Evolutionary conservation across 2,329 filamentous ascomycete species (phyloP).

Genomic region (Volutella citrinella): DNA sequence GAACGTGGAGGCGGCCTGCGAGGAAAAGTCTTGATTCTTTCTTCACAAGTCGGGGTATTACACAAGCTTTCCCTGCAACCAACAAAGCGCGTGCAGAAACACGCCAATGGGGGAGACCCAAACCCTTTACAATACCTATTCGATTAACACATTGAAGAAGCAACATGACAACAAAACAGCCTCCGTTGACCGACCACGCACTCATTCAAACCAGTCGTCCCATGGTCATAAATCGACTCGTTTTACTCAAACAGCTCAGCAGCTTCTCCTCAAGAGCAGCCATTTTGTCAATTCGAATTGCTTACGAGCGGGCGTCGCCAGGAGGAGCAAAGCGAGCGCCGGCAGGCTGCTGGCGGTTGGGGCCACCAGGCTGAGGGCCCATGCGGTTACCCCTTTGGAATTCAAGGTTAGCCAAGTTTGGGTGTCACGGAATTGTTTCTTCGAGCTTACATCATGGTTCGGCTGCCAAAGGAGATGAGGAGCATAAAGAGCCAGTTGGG

Average conservation of each 20-base stretch:
- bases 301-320: background rate
- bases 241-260: no score
- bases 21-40: conserved; percentile 40
- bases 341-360: conserved; percentile 12
- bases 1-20: conserved; percentile 56
- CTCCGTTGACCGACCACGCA: no score
- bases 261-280: no score
- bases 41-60: conserved; percentile 16
- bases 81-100: conserved; percentile 15
- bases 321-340: conserved; percentile 4
- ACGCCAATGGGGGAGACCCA: no score
- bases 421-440: conserved; percentile 1
- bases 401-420: conserved; percentile 19
- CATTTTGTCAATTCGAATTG: no score
- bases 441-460: conserved; percentile 68
- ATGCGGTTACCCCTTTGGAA: conserved; percentile 41
- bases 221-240: no score
- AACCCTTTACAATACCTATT: no score
- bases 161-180: no score
- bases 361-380: conserved; percentile 11
- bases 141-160: no score
- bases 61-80: conserved; percentile 10
- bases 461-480: conserved; percentile 67
- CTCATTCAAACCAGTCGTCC: conserved; percentile 11
- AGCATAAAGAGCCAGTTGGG: conserved; percentile 80